Conservation (phyloP, 176 grass and related monocot species). For the Otatea glauca region DNA sequence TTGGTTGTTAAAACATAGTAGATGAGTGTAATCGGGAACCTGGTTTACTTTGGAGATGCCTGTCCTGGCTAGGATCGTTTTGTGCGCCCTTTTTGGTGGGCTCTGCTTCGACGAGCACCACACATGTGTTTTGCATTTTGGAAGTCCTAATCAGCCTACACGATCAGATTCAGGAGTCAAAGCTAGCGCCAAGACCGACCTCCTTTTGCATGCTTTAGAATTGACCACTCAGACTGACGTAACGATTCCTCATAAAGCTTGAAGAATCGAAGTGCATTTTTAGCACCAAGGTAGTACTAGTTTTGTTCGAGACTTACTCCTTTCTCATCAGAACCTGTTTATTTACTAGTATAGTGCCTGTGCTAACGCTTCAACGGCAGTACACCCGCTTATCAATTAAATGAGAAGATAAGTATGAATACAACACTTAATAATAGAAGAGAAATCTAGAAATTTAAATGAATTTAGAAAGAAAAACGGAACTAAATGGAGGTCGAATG, state of each 20-base stretch:
- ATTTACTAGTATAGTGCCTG: too few species aligned
- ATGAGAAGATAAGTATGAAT: too few species aligned
- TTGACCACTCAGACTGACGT: neutral
- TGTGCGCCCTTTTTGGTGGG: neutral
- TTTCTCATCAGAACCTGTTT: neutral
- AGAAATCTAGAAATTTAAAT: too few species aligned
- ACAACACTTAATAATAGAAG: too few species aligned
- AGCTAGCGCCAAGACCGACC: neutral
- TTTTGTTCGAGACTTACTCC: neutral
- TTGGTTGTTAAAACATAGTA: neutral
- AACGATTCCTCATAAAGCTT: neutral
- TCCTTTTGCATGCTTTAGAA: neutral
- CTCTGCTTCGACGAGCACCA: neutral
- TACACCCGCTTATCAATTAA: too few species aligned
- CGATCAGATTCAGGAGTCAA: constrained; percentile 11
- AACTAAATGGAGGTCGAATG: too few species aligned
- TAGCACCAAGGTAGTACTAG: neutral
- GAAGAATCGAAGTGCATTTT: neutral
- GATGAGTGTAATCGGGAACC: neutral
- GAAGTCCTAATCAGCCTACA: constrained; percentile 15
- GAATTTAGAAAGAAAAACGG: too few species aligned
- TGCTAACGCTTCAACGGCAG: too few species aligned
- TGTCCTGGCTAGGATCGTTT: neutral
- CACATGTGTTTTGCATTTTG: neutral
- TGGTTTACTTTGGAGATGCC: constrained; percentile 23